Percentiles rank a stretch among this genome's conserved stretches.
phyloP scores from a whole-genome alignment of 2,329 filamentous ascomycete species.

The Colletotrichum liaoningense region DNA sequence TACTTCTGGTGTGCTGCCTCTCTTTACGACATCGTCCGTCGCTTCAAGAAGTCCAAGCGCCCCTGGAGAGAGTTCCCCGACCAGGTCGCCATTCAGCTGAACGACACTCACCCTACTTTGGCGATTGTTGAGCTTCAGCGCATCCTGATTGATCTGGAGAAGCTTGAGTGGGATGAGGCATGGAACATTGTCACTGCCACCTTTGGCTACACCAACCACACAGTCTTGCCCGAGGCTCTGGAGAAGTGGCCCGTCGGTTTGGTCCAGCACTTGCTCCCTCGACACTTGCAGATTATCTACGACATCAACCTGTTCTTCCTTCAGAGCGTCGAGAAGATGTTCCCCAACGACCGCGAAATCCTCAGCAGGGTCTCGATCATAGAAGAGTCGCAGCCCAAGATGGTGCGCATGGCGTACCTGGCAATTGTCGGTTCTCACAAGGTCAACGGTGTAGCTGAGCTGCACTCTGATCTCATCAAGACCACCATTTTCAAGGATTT shows the following conservation, averaged over 20 bases:
- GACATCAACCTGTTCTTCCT: slow-evolving; percentile 97
- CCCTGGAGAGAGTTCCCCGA: slow-evolving; percentile 93
- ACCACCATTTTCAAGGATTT: slow-evolving; percentile 99
- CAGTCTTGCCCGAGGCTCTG: slow-evolving; percentile 93
- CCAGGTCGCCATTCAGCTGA: slow-evolving; percentile 96
- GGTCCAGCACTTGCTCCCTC: slow-evolving; percentile 90
- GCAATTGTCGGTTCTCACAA: slow-evolving; percentile 98
- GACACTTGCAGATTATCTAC: slow-evolving; percentile 97
- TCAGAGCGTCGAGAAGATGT: slow-evolving; percentile 88
- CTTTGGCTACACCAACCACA: slow-evolving; percentile 99
- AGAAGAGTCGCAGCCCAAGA: slow-evolving; percentile 95
- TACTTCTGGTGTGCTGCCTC: slow-evolving; percentile 99
- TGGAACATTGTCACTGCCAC: slow-evolving; percentile 84
- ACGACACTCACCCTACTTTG: slow-evolving; percentile 96
- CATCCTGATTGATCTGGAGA: slow-evolving; percentile 89
- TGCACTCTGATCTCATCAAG: slow-evolving; percentile 98
- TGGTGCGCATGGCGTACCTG: slow-evolving; percentile 96
- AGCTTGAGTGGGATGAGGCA: slow-evolving; percentile 91
- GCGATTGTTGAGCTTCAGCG: slow-evolving; percentile 96
- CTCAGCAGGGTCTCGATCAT: slow-evolving; percentile 93
- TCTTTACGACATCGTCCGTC: slow-evolving; percentile 92
- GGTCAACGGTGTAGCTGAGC: slow-evolving; percentile 97
- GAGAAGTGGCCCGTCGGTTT: slow-evolving; percentile 99
- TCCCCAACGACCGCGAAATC: slow-evolving; percentile 90
- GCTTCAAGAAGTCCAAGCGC: slow-evolving; percentile 97